Evolutionary conservation across 345 rosid genomes (phyloP).

Genomic region (Ceriops tagal): DNA sequence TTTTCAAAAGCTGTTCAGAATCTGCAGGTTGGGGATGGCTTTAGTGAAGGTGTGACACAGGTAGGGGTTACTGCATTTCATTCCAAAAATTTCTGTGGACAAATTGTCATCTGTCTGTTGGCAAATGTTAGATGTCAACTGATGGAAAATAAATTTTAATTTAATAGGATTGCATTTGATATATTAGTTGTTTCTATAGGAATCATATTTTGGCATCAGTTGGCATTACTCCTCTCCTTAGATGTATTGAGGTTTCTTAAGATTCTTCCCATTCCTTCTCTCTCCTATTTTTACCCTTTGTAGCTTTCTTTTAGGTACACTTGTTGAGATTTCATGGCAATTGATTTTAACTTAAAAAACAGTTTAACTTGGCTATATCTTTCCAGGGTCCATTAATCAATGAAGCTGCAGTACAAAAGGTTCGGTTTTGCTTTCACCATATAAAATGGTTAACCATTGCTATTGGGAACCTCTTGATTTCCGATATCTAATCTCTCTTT

Average conservation of each 20-base stretch:
- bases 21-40: constrained; percentile 95
- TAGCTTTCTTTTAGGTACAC: too few relatives aligned
- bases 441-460: background rate
- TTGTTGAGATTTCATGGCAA: background rate
- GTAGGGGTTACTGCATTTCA: constrained; percentile 24
- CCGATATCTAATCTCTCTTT: constrained; percentile 9
- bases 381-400: constrained; percentile 93
- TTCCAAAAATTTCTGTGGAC: background rate
- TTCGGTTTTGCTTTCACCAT: constrained; percentile 22
- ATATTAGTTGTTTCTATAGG: too few relatives aligned
- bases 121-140: background rate
- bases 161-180: too few relatives aligned
- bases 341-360: constrained; percentile 9
- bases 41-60: constrained; percentile 71
- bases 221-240: too few relatives aligned
- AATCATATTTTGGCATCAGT: too few relatives aligned
- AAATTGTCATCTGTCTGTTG: too few relatives aligned
- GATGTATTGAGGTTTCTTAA: too few relatives aligned
- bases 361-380: constrained; percentile 14
- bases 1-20: constrained; percentile 82
- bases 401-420: constrained; percentile 90
- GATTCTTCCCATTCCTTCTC: too few relatives aligned
- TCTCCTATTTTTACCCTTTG: too few relatives aligned
- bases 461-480: constrained; percentile 7
- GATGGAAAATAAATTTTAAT: too few relatives aligned